phyloP scores from a whole-genome alignment of 164 flowering plant genomes.

The Magnolia changhungtana region DNA sequence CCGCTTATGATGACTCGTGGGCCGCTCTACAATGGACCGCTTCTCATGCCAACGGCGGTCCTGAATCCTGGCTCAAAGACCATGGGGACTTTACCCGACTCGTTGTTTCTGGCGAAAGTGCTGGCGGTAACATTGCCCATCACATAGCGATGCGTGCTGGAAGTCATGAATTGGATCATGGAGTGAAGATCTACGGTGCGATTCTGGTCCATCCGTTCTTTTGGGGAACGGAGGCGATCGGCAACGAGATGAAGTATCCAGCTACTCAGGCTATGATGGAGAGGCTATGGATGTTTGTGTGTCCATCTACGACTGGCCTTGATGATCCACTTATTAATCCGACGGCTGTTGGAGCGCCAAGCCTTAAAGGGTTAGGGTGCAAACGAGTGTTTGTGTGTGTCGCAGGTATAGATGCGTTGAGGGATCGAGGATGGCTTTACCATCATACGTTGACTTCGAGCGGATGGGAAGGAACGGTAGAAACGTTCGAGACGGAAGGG shows the following conservation, averaged over 20 bases:
- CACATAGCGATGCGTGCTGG: conserved; percentile 19
- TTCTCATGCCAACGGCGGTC: conserved; percentile 21
- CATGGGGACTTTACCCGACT: conserved; percentile 39
- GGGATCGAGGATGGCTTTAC: conserved; percentile 10
- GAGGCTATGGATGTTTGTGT: conserved; percentile 4
- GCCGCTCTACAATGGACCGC: conserved; percentile 48
- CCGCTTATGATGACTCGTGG: conserved; percentile 51
- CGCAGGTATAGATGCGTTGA: conserved; percentile 10
- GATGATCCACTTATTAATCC: conserved; percentile 12
- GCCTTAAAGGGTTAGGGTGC: conserved; percentile 1
- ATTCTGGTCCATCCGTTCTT: conserved; percentile 9
- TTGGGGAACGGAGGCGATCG: conserved; percentile 6
- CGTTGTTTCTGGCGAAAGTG: conserved; percentile 57
- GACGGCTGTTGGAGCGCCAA: neutral
- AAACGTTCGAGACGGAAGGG: conserved; percentile 9
- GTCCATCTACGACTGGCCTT: conserved; percentile 2
- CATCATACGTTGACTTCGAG: neutral
- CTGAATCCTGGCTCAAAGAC: conserved; percentile 40
- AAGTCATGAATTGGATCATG: conserved; percentile 17
- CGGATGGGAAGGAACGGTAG: conserved; percentile 17
- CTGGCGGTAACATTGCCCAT: conserved; percentile 57
- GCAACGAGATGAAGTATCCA: neutral
- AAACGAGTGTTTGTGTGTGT: conserved; percentile 8
- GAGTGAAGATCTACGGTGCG: neutral
- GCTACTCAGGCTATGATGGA: neutral